Conservation (phyloP, 1,284 basidiomycete genomes). For the Malassezia sympodialis region DNA sequence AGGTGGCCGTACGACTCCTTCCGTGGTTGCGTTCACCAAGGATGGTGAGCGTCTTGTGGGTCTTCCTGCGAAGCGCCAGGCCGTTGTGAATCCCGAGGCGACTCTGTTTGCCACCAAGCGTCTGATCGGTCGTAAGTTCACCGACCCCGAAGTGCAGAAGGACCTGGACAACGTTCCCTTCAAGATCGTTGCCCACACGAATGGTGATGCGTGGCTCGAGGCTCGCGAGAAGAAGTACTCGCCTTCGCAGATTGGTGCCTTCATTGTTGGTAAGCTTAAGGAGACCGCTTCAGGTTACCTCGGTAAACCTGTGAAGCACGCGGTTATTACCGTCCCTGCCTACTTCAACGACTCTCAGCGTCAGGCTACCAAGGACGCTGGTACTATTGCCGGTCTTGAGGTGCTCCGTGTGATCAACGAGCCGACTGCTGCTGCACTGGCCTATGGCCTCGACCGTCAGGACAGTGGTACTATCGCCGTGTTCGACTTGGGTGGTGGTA, state of each 20-base stretch:
- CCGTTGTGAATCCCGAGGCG: conserved; percentile 75
- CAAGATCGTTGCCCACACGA: conserved; percentile 61
- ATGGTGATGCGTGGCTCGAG: conserved; percentile 65
- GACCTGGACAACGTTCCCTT: conserved; percentile 66
- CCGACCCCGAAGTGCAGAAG: conserved; percentile 82
- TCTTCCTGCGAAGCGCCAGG: conserved; percentile 92
- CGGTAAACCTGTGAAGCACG: conserved; percentile 82
- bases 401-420: conserved; percentile 98
- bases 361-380: conserved; percentile 95
- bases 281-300: conserved; percentile 86
- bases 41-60: conserved; percentile 63
- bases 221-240: conserved; percentile 57
- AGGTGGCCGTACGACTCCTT: conserved; percentile 94
- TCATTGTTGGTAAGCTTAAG: conserved; percentile 86
- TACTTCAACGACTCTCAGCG: conserved; percentile 99
- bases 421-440: conserved; percentile 92
- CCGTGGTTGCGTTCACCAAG: conserved; percentile 96
- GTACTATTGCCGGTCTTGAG: conserved; percentile 89
- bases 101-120: conserved; percentile 72
- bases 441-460: conserved; percentile 58
- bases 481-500: conserved; percentile 89
- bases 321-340: conserved; percentile 86
- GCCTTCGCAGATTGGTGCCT: conserved; percentile 60
- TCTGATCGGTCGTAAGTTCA: conserved; percentile 85
- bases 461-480: conserved; percentile 62